Conservation (phyloP, 129 eudicot species). For the Ambrosia trifida region DNA sequence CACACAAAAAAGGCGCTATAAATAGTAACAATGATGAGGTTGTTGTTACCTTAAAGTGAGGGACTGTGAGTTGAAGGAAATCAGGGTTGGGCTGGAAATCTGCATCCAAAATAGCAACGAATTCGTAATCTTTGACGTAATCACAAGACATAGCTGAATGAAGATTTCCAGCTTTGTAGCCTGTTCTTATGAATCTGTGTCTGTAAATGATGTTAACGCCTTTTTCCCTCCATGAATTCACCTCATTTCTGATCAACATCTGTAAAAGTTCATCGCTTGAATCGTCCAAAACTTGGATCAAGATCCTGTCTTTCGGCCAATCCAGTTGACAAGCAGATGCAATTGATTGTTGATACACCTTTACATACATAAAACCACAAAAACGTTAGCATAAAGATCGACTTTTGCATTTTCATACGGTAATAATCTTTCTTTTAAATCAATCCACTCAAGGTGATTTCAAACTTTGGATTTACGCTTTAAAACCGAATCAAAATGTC, state of each 20-base stretch:
- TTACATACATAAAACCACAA: conserved; percentile 15
- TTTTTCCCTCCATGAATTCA: conserved; percentile 60
- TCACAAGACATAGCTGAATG: conserved; percentile 95
- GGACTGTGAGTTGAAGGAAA: conserved; percentile 67
- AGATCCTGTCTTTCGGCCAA: conserved; percentile 81
- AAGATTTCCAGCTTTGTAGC: conserved; percentile 89
- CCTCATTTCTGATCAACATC: conserved; percentile 62
- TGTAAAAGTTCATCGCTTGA: conserved; percentile 74
- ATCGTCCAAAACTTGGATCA: conserved; percentile 81
- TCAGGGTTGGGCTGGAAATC: conserved; percentile 88
- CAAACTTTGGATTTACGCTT: background rate
- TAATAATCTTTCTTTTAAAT: background rate
- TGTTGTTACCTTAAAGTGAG: conserved; percentile 72
- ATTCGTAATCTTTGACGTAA: conserved; percentile 82
- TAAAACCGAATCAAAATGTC: background rate
- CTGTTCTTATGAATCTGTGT: conserved; percentile 77
- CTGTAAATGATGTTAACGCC: conserved; percentile 76
- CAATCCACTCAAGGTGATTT: background rate
- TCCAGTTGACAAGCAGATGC: conserved; percentile 79
- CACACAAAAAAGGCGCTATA: conserved; percentile 17
- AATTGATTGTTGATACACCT: conserved; percentile 82
- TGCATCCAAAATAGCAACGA: conserved; percentile 85
- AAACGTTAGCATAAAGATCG: conserved; percentile 14
- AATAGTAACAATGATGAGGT: conserved; percentile 11
- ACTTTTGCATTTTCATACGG: background rate